Evolutionary conservation across 2,329 filamentous ascomycete species (phyloP), one percentile per base, ranked within the genome.

Genomic region (Fonsecaea erecta): DNA sequence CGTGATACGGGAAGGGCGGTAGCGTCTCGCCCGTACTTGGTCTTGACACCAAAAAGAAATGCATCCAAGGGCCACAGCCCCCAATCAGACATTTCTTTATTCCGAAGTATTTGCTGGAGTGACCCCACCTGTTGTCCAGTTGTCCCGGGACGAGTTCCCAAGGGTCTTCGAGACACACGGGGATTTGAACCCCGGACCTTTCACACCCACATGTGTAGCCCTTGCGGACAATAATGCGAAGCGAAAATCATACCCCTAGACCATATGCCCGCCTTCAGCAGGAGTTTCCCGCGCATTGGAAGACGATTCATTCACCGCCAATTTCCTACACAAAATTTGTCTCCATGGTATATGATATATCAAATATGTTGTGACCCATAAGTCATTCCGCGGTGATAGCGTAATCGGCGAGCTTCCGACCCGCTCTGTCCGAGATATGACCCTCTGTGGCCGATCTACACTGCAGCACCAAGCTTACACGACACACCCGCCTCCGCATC

Each of bases 121-220:
- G n/a, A n/a, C n/a, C 16, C 8, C 11, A 51, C 18, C 24, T 3
- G n/a, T n/a, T n/a, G n/a, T n/a, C n/a, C n/a, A n/a, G n/a, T n/a
- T n/a, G n/a, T n/a, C n/a, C n/a, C n/a, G n/a, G n/a, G n/a, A n/a
- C n/a, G n/a, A n/a, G n/a, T n/a, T n/a, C n/a, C 60, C 70, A 67
- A 67, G 63, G n/a, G 2, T 46, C 73, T n/a, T 30, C 16, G 71
- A 75, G 75, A 77, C 72, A 64, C 67, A 70, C 71, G 72, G 75
- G 75, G 76, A 77, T 75, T 77, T 75, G 76, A 78, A 78, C 76
- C 76, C 76, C 71, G 71, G 76, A 77, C 76, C 76, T 76, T 76
- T 75, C 76, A 73, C 74, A 78, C 46, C 46, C 65, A 64, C 59
- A 68, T 46, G 43, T 28, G 30, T 48, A 48, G 43, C 43, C 43